Conservation (phyloP, 75 land plant genomes). For the Selaginella moellendorffii region DNA sequence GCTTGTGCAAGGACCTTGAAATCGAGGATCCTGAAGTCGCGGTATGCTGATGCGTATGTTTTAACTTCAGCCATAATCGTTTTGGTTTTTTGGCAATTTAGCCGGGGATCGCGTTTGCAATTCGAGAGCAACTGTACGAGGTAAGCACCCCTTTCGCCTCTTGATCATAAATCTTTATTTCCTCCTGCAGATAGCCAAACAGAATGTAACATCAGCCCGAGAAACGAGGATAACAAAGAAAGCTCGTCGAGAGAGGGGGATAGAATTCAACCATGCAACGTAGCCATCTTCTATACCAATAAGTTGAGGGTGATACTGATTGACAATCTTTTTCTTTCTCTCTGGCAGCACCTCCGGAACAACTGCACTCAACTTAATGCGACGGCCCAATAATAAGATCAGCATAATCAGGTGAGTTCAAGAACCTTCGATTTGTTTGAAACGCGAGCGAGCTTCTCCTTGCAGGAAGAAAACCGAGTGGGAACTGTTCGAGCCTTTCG, state of each 20-base stretch:
- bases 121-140: conserved; percentile 89
- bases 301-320: neutral
- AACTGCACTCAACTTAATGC: conserved; percentile 52
- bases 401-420: conserved; percentile 66
- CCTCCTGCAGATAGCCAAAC: conserved; percentile 44
- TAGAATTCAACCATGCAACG: conserved; percentile 45
- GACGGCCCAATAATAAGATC: conserved; percentile 48
- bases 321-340: too few species aligned
- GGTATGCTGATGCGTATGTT: too few species aligned
- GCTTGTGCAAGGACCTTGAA: conserved; percentile 60
- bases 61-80: too few species aligned
- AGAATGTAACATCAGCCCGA: conserved; percentile 59
- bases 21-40: conserved; percentile 84
- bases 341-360: conserved; percentile 41
- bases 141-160: conserved; percentile 14
- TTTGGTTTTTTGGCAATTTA: too few species aligned
- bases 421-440: too few species aligned
- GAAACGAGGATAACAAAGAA: conserved; percentile 73
- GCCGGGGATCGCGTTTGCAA: conserved; percentile 88
- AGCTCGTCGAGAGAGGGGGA: conserved; percentile 33
- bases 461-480: conserved; percentile 83
- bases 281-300: conserved; percentile 11
- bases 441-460: too few species aligned
- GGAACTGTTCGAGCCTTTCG: conserved; percentile 73
- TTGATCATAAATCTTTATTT: conserved; percentile 1